Evolutionary conservation across 768 basidiomycete species (phyloP).

Genomic region (Auricularia sp.): DNA sequence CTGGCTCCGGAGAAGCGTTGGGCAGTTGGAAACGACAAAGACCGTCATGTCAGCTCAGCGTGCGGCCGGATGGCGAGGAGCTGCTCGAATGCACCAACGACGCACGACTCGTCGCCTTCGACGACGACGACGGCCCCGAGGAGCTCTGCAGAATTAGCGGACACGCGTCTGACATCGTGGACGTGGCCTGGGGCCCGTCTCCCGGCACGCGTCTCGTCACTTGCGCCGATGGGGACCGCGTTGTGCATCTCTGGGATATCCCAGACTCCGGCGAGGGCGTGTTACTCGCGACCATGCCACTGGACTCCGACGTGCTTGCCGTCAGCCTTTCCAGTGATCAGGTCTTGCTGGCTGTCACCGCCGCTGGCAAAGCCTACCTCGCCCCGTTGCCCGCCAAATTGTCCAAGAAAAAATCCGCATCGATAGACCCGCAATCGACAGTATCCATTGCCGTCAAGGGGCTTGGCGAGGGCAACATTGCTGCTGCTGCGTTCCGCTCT

Average conservation of each 20-base stretch:
- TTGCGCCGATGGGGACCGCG: constrained; percentile 50
- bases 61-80: constrained; percentile 24
- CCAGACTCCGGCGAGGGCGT: constrained; percentile 37
- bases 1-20: constrained; percentile 36
- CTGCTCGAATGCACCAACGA: neutral
- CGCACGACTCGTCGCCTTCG: neutral
- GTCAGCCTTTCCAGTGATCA: constrained; percentile 20
- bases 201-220: constrained; percentile 40
- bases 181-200: constrained; percentile 41
- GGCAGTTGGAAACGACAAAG: constrained; percentile 45
- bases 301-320: constrained; percentile 41
- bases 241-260: constrained; percentile 51
- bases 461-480: constrained; percentile 26
- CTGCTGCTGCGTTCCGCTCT: constrained; percentile 37
- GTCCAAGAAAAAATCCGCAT: constrained; percentile 31
- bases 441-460: constrained; percentile 27
- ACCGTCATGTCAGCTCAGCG: constrained; percentile 43
- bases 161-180: constrained; percentile 48
- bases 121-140: constrained; percentile 24
- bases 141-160: constrained; percentile 49
- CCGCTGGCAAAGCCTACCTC: constrained; percentile 49
- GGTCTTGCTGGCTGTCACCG: constrained; percentile 43
- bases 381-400: constrained; percentile 43
- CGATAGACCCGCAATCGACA: constrained; percentile 42
- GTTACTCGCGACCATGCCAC: constrained; percentile 47